phyloP scores from a whole-genome alignment of 2,329 filamentous ascomycete genomes.

The Hirsutella rhossiliensis region DNA sequence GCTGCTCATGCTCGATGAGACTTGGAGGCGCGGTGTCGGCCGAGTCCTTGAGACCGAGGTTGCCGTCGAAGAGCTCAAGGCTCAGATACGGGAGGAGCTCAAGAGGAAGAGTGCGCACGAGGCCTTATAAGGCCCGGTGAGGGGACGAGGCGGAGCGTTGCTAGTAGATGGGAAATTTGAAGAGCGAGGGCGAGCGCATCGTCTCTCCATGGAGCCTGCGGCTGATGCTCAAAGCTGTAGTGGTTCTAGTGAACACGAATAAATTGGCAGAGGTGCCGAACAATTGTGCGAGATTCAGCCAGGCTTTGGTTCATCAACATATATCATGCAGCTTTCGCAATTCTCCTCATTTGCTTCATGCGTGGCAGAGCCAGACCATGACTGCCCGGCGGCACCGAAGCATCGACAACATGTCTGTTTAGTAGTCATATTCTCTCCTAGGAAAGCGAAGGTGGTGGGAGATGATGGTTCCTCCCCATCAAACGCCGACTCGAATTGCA shows the following conservation, averaged over 20 bases:
- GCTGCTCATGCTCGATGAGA: conserved; percentile 59
- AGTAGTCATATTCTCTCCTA: conserved; percentile 19
- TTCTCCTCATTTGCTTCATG: neutral
- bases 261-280: too few relatives aligned
- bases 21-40: conserved; percentile 69
- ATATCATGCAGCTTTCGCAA: too few relatives aligned
- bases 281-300: too few relatives aligned
- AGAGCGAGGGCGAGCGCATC: neutral
- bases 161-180: neutral
- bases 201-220: too few relatives aligned
- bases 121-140: neutral
- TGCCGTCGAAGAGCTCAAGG: conserved; percentile 61
- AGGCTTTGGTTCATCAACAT: too few relatives aligned
- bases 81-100: conserved; percentile 54
- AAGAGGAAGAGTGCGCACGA: conserved; percentile 14
- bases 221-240: too few relatives aligned
- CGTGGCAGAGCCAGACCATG: neutral
- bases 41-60: conserved; percentile 77
- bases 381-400: too few relatives aligned
- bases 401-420: conserved; percentile 13
- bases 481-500: conserved; percentile 11
- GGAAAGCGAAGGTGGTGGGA: conserved; percentile 19
- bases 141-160: neutral
- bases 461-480: conserved; percentile 10
- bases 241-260: too few relatives aligned